Base-by-base conservation (phyloP, 352 stramenopile genomes). In the Pythium rishiriense region DNA sequence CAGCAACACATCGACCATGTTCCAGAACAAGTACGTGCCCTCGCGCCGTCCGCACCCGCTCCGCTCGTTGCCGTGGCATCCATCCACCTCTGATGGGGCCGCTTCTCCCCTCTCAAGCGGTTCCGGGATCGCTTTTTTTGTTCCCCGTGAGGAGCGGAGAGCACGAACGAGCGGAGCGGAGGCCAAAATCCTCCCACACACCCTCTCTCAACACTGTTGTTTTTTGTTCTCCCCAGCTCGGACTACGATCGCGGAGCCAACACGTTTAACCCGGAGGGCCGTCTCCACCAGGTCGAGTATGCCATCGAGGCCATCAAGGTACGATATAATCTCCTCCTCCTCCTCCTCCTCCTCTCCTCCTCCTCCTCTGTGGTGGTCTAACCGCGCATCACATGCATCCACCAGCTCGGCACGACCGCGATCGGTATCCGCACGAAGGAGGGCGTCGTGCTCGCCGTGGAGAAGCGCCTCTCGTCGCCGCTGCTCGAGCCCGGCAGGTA, bases 201-300 rank as follows among this genome's bases (percentile, higher is more conserved):
- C 5, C 14, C 37, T 43, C 9, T 21, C 37, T 48, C 25, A 37
- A 15, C 25, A 21, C 15, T 25, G 17, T 50, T 11, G 12, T 0
- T 22, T 15, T 24, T 4, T 49, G 26, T 45, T 26, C 9, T 28
- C 42, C 52, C 28, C 35, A 97, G 96, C 72, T 98, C 92, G 53
- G 97, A 99, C 83, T 99, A 99, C 76, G 98, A 99, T 83, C 92
- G 98, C 62, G 97, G 97, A 68, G 98, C 99, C 31, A 99, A 99
- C 86, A 99, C 97, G 24, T 99, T 99, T 75, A 99, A 94, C 68
- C 98, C 98, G 14, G 97, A 99, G 84, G 98, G 98, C 47, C 93
- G 98, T 70, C 88, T 99, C 33, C 99, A 99, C 76, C 97, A 99
- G 76, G 97, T 99, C 53, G 97, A 99, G 72, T 99, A 99, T 74